These are phyloP conservation scores for Trebouxia sp. DNA, from an alignment of 139 green algal species.

Conservation along the genomic window DNA sequence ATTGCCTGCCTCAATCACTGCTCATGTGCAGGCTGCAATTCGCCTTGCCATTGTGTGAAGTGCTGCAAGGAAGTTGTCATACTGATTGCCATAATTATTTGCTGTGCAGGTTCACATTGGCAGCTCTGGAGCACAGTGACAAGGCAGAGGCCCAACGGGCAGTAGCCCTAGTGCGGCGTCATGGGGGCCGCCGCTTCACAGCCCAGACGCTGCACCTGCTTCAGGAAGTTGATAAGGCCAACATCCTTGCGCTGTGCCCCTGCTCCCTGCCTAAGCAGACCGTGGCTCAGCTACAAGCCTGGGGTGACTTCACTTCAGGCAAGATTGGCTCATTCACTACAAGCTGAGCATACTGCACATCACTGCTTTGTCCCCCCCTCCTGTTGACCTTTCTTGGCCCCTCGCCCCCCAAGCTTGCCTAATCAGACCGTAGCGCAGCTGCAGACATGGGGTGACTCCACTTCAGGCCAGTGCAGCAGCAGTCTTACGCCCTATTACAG, in stretches of 20 bases:
- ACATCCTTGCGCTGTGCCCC: constrained; percentile 43
- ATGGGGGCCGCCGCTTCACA: constrained; percentile 46
- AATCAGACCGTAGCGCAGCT: not conserved
- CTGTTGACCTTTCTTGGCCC: too few relatives aligned
- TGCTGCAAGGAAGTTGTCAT: too few relatives aligned
- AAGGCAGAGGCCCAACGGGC: not conserved
- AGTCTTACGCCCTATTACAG: too few relatives aligned
- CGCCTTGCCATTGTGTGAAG: too few relatives aligned
- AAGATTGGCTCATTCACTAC: not conserved
- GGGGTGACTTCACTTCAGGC: constrained; percentile 49
- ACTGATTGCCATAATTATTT: not conserved
- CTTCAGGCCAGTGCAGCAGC: too few relatives aligned
- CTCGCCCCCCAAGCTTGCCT: constrained; percentile 37
- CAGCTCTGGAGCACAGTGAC: constrained; percentile 36
- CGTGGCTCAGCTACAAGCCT: not conserved
- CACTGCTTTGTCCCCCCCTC: too few relatives aligned
- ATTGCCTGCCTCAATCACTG: too few relatives aligned
- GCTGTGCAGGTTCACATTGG: constrained; percentile 51
- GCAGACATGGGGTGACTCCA: constrained; percentile 44
- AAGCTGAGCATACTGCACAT: too few relatives aligned
- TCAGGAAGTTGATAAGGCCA: constrained; percentile 20
- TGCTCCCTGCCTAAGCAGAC: not conserved
- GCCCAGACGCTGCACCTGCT: constrained; percentile 12
- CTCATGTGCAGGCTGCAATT: too few relatives aligned
- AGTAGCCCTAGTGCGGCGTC: constrained; percentile 27